Conservation (phyloP, 495 filamentous ascomycete species). For the Ascobolus immersus region DNA sequence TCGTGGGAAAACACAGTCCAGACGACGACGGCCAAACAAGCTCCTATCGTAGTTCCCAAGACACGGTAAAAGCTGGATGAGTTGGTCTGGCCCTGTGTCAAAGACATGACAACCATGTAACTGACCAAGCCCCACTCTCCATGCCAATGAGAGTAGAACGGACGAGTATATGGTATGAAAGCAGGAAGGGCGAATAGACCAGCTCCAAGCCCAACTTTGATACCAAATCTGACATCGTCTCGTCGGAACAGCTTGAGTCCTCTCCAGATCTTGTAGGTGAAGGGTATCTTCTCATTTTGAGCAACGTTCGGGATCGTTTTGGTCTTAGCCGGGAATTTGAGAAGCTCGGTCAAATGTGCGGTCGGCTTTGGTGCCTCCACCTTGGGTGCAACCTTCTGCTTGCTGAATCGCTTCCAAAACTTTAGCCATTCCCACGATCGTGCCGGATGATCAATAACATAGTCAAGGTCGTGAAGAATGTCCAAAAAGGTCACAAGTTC, state of each 20-base stretch:
- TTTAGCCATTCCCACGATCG: constrained; percentile 70
- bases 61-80: constrained; percentile 71
- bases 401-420: constrained; percentile 35
- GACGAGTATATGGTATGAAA: constrained; percentile 52
- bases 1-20: constrained; percentile 55
- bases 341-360: constrained; percentile 3
- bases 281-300: constrained; percentile 25
- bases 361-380: too few species aligned
- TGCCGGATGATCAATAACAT: constrained; percentile 26
- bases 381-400: too few species aligned
- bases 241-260: constrained; percentile 31
- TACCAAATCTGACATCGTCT: constrained; percentile 51
- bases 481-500: constrained; percentile 63
- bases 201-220: constrained; percentile 81
- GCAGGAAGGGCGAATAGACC: constrained; percentile 65
- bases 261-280: constrained; percentile 32
- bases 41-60: constrained; percentile 66
- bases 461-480: constrained; percentile 52
- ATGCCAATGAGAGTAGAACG: constrained; percentile 65
- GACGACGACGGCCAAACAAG: constrained; percentile 41
- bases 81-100: constrained; percentile 89
- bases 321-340: constrained; percentile 9
- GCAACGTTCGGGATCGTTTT: constrained; percentile 12
- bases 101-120: constrained; percentile 93
- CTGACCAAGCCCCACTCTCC: constrained; percentile 92